phyloP scores from a whole-genome alignment of 2,329 filamentous ascomycete genomes.

The Beauveria pseudobassiana region DNA sequence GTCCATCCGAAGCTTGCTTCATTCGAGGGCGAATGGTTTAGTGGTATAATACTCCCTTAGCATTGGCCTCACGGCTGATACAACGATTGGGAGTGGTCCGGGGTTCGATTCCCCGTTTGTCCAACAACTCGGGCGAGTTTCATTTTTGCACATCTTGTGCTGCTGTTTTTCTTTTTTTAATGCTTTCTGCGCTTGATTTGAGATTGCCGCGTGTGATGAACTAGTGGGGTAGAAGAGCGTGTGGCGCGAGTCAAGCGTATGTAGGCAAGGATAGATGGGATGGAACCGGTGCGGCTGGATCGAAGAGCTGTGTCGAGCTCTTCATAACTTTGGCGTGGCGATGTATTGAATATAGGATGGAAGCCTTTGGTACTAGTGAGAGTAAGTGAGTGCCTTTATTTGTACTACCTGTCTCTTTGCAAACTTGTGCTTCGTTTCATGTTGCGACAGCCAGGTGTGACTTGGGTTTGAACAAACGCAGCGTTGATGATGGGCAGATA shows the following conservation, averaged over 20 bases:
- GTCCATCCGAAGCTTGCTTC: background rate
- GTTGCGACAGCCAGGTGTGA: background rate
- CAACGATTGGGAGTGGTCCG: constrained; percentile 12
- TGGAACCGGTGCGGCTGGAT: too few species aligned
- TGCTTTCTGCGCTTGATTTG: background rate
- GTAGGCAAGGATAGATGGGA: too few species aligned
- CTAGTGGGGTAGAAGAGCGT: too few species aligned
- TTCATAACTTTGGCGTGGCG: too few species aligned
- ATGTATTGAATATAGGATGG: background rate
- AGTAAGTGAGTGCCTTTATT: background rate
- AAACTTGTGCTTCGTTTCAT: constrained; percentile 6
- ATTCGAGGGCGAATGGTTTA: constrained; percentile 13
- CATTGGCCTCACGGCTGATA: background rate
- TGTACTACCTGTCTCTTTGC: background rate
- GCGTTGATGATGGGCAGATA: background rate
- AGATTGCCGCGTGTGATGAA: background rate
- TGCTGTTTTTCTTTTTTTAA: background rate
- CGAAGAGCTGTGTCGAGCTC: too few species aligned
- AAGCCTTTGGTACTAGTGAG: background rate
- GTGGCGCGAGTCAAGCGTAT: too few species aligned
- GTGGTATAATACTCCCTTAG: constrained; percentile 15
- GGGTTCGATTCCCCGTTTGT: constrained; percentile 14
- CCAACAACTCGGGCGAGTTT: constrained; percentile 5
- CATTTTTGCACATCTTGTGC: constrained; percentile 3
- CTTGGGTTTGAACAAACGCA: background rate